These are phyloP conservation scores for Nitzschia palea DNA, from an alignment of 108 stramenopile genomes.

Conservation along the genomic window DNA sequence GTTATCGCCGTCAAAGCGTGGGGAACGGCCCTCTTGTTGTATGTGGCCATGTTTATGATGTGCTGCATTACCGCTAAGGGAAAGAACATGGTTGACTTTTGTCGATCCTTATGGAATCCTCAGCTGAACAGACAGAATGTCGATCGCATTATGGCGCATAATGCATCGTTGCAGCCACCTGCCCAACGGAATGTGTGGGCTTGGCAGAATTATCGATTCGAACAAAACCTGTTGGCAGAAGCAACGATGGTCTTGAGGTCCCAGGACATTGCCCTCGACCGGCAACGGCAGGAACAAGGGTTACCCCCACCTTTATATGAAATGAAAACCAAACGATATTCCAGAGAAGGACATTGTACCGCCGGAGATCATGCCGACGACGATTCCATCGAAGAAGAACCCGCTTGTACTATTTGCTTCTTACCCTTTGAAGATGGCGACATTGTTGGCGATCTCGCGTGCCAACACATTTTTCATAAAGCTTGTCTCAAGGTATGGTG, in stretches of 20 bases:
- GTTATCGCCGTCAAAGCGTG: conserved; percentile 33
- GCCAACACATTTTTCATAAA: conserved; percentile 71
- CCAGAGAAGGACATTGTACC: no score
- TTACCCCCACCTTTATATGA: conserved; percentile 21
- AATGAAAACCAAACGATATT: conserved; percentile 24
- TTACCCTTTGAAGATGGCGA: conserved; percentile 71
- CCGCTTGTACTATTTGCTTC: conserved; percentile 73
- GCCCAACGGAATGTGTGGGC: not conserved
- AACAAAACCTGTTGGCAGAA: conserved; percentile 24
- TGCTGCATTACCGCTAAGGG: conserved; percentile 36
- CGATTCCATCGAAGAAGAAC: not conserved
- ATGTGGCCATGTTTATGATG: conserved; percentile 25
- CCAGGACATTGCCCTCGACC: conserved; percentile 11
- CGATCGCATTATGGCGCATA: conserved; percentile 2
- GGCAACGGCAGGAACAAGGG: conserved; percentile 2
- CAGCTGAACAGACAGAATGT: not conserved
- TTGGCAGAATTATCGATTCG: conserved; percentile 21
- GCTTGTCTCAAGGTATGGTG: conserved; percentile 76
- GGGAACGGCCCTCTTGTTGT: conserved; percentile 39
- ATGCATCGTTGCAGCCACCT: not conserved
- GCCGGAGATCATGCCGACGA: conserved; percentile 10
- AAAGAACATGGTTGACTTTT: conserved; percentile 11
- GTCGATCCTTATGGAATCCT: not conserved
- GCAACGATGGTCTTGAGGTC: no score
- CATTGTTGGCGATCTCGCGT: conserved; percentile 63